phyloP scores from a whole-genome alignment of 108 stramenopile species.

The Cyclostephanos tholiformis region DNA sequence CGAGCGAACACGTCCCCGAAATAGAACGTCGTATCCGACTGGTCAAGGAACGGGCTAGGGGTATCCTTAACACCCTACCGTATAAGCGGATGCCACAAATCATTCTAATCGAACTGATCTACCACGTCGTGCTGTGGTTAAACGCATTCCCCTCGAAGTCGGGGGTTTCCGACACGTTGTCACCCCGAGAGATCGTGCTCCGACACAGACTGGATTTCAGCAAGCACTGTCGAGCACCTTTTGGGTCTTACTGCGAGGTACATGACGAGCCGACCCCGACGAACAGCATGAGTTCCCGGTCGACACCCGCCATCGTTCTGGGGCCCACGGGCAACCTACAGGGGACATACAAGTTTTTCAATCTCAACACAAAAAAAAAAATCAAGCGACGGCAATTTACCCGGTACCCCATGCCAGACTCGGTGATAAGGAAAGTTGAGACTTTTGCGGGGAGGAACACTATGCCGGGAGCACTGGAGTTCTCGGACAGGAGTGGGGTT shows the following conservation, averaged over 20 bases:
- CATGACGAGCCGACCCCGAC: too few relatives aligned
- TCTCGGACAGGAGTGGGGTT: too few relatives aligned
- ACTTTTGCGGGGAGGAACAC: slow-evolving; percentile 4
- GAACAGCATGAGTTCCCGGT: slow-evolving; percentile 23
- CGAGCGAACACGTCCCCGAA: slow-evolving; percentile 20
- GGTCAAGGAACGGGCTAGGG: background rate
- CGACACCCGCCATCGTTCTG: slow-evolving; percentile 30
- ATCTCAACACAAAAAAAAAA: slow-evolving; percentile 17
- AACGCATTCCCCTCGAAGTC: too few relatives aligned
- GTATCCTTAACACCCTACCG: too few relatives aligned
- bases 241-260: slow-evolving; percentile 17
- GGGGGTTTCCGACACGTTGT: too few relatives aligned
- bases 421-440: too few relatives aligned
- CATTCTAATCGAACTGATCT: too few relatives aligned
- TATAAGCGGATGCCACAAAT: too few relatives aligned
- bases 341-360: slow-evolving; percentile 41
- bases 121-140: too few relatives aligned
- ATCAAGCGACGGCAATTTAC: slow-evolving; percentile 34
- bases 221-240: slow-evolving; percentile 26
- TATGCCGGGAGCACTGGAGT: background rate
- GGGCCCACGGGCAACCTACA: slow-evolving; percentile 36
- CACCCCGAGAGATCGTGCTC: too few relatives aligned
- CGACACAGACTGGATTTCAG: too few relatives aligned
- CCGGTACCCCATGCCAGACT: slow-evolving; percentile 19
- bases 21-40: background rate